Conservation (phyloP, 2,329 filamentous ascomycete species). For the Pezicula radicicola region DNA sequence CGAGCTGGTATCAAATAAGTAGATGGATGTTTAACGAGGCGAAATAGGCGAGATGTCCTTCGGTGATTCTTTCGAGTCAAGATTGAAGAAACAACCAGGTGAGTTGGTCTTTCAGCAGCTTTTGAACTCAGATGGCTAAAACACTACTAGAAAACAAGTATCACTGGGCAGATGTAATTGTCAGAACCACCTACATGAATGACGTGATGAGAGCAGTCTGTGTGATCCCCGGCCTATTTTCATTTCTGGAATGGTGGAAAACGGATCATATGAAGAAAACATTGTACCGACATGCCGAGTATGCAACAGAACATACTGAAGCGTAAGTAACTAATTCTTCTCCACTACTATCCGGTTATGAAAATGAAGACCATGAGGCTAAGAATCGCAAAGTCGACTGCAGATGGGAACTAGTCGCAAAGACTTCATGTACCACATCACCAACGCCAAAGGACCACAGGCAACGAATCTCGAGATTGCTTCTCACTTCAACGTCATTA, state of each 20-base stretch:
- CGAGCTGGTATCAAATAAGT: not conserved
- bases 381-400: conserved; percentile 5
- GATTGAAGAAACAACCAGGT: conserved; percentile 12
- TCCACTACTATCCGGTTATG: not conserved
- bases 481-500: conserved; percentile 18
- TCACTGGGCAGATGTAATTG: conserved; percentile 18
- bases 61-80: conserved; percentile 13
- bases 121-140: not conserved
- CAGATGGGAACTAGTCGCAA: conserved; percentile 8
- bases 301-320: conserved; percentile 15
- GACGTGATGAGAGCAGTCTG: conserved; percentile 18
- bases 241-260: conserved; percentile 10
- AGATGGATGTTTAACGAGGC: not conserved
- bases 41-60: conserved; percentile 15
- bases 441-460: conserved; percentile 10
- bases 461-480: conserved; percentile 15
- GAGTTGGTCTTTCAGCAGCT: not conserved
- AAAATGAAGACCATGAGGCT: not conserved
- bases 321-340: conserved; percentile 5
- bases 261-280: conserved; percentile 13
- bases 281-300: conserved; percentile 14
- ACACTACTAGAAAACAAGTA: conserved; percentile 12
- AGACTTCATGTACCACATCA: conserved; percentile 17
- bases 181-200: conserved; percentile 19
- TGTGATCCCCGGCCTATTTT: conserved; percentile 13